Percentiles rank a stretch among this genome's conserved stretches.
These are phyloP conservation scores for Phytophthora pluvialis DNA, from an alignment of 352 stramenopile genomes.

Conservation along the genomic window DNA sequence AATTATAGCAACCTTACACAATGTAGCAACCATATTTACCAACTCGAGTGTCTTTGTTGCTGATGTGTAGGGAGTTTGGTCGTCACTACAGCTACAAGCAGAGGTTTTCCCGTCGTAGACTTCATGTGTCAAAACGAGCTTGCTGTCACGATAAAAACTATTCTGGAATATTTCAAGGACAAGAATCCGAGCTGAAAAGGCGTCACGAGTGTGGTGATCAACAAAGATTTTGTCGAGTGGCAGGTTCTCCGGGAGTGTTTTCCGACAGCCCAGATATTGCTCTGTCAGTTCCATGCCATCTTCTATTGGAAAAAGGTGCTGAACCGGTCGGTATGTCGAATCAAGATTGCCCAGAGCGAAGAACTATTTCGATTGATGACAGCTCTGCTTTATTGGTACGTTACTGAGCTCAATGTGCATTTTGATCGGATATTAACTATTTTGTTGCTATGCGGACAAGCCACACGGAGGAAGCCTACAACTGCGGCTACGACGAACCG, in stretches of 20 bases:
- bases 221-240: background rate
- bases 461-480: no score
- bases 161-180: background rate
- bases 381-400: slow-evolving; percentile 19
- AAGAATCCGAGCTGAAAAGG: background rate
- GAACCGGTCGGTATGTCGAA: slow-evolving; percentile 7
- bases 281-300: slow-evolving; percentile 29
- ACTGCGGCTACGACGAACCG: no score
- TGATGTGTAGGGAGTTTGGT: background rate
- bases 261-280: slow-evolving; percentile 5
- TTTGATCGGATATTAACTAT: no score
- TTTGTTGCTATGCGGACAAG: no score
- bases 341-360: slow-evolving; percentile 20
- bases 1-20: background rate
- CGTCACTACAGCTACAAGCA: background rate
- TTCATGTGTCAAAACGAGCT: background rate
- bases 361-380: slow-evolving; percentile 1
- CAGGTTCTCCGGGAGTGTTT: background rate
- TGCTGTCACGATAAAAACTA: background rate
- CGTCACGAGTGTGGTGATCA: background rate
- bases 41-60: background rate
- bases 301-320: slow-evolving; percentile 24
- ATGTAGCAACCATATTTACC: background rate
- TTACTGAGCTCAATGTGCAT: no score
- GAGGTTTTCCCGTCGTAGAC: background rate